phyloP scores from a whole-genome alignment of 495 filamentous ascomycete species.

The Podospora bellae-mahoneyi region DNA sequence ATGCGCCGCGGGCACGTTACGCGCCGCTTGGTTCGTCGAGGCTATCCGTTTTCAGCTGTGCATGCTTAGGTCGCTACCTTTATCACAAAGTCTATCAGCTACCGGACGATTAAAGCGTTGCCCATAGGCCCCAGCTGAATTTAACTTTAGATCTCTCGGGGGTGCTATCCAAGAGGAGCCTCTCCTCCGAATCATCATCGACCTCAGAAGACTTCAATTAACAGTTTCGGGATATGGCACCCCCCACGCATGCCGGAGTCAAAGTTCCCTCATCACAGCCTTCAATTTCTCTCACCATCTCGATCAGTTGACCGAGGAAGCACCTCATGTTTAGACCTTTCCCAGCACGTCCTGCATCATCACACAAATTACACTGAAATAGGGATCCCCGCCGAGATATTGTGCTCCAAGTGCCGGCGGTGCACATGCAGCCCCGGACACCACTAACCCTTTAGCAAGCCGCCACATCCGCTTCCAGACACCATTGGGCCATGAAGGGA shows the following conservation, averaged over 20 bases:
- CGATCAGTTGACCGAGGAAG: no score
- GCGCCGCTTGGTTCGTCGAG: slow-evolving; percentile 3
- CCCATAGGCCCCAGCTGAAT: neutral
- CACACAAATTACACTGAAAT: neutral
- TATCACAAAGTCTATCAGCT: neutral
- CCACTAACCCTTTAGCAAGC: neutral
- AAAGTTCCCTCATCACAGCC: neutral
- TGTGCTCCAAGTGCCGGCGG: slow-evolving; percentile 9
- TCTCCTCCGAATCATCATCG: neutral
- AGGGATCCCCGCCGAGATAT: slow-evolving; percentile 1
- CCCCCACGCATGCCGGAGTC: neutral
- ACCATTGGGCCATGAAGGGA: neutral
- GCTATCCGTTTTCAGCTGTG: slow-evolving; percentile 6
- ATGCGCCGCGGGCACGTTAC: neutral
- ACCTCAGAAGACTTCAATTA: neutral
- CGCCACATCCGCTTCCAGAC: slow-evolving; percentile 1
- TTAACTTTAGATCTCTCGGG: neutral
- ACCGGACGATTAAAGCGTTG: neutral
- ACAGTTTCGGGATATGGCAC: neutral
- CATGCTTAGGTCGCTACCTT: neutral
- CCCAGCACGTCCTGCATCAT: neutral
- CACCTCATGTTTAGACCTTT: no score
- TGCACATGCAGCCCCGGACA: slow-evolving; percentile 6
- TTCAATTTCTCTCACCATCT: neutral
- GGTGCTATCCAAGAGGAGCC: neutral